Evolutionary conservation across 169 alveolate species (phyloP).

Genomic region (Plasmodium vivax): DNA sequence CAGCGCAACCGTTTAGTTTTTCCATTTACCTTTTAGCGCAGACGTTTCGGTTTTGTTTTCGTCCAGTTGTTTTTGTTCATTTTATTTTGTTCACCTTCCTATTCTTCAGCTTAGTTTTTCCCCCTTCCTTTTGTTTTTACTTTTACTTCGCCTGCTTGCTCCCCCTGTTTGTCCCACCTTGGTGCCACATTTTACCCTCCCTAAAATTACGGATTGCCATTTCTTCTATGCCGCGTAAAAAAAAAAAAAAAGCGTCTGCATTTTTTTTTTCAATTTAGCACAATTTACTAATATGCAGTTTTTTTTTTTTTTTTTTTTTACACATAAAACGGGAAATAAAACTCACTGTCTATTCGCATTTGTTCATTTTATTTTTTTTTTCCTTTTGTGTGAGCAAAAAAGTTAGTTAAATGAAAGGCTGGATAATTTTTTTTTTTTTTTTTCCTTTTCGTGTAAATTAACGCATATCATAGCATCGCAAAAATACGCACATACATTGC

Average conservation of each 20-base stretch:
- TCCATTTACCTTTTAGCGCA: not conserved
- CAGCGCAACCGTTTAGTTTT: not conserved
- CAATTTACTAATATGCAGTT: not conserved
- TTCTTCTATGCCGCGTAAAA: not conserved
- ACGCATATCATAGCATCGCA: not conserved
- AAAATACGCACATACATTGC: not conserved
- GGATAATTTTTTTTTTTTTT: not conserved
- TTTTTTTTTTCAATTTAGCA: not conserved
- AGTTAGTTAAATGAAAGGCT: not conserved
- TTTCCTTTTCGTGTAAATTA: not conserved
- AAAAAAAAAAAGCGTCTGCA: not conserved
- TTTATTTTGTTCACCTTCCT: not conserved
- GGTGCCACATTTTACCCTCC: not conserved
- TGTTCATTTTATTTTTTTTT: not conserved
- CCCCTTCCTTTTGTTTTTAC: not conserved
- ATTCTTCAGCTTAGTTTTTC: not conserved
- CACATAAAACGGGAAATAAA: not conserved
- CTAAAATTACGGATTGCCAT: not conserved
- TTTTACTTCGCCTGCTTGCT: not conserved
- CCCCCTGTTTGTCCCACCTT: not conserved
- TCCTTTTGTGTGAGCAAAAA: not conserved
- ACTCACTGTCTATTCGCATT: not conserved
- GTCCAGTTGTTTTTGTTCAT: not conserved
- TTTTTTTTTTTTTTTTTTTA: not conserved
- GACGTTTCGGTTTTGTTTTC: not conserved